Percentiles rank a stretch among this genome's conserved stretches.
phyloP scores from a whole-genome alignment of 495 filamentous ascomycete species.

The Penicillium antarcticum region DNA sequence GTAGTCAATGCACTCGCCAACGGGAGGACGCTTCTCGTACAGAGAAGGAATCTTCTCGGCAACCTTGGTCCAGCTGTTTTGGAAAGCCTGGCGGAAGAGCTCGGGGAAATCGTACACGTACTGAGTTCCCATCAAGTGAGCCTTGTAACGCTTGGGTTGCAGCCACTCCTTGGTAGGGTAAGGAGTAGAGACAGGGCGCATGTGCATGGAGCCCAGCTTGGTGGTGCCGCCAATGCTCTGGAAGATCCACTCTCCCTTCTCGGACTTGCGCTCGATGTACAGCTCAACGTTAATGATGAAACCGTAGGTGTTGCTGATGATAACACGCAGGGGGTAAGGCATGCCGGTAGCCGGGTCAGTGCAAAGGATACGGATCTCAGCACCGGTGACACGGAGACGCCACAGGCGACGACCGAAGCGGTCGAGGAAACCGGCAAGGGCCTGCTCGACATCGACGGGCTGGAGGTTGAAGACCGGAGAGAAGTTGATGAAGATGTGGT shows the following conservation, averaged over 20 bases:
- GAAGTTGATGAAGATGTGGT: conserved; percentile 99
- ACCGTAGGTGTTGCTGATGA: conserved; percentile 98
- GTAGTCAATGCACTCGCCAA: conserved; percentile 93
- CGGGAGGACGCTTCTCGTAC: conserved; percentile 73
- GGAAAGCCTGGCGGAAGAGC: conserved; percentile 95
- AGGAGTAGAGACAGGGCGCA: conserved; percentile 83
- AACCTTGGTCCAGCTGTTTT: conserved; percentile 85
- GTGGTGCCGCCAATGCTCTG: conserved; percentile 93
- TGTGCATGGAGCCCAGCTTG: conserved; percentile 93
- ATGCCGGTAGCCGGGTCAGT: conserved; percentile 80
- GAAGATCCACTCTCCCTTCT: conserved; percentile 97
- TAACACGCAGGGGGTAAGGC: conserved; percentile 90
- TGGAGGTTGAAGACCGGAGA: conserved; percentile 89
- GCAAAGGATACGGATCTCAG: conserved; percentile 97
- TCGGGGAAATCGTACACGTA: conserved; percentile 99
- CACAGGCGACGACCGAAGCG: conserved; percentile 93
- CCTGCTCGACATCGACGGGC: conserved; percentile 88
- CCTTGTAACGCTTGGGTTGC: conserved; percentile 98
- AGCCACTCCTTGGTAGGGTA: conserved; percentile 98
- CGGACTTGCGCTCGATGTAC: conserved; percentile 95
- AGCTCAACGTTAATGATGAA: conserved; percentile 97
- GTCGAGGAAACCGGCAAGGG: conserved; percentile 91
- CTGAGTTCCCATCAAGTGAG: conserved; percentile 97
- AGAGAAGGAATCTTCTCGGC: conserved; percentile 67
- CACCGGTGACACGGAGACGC: conserved; percentile 94